Evolutionary conservation across 2,329 filamentous ascomycete genomes (phyloP).

Genomic region (Furcasterigmium furcatum): DNA sequence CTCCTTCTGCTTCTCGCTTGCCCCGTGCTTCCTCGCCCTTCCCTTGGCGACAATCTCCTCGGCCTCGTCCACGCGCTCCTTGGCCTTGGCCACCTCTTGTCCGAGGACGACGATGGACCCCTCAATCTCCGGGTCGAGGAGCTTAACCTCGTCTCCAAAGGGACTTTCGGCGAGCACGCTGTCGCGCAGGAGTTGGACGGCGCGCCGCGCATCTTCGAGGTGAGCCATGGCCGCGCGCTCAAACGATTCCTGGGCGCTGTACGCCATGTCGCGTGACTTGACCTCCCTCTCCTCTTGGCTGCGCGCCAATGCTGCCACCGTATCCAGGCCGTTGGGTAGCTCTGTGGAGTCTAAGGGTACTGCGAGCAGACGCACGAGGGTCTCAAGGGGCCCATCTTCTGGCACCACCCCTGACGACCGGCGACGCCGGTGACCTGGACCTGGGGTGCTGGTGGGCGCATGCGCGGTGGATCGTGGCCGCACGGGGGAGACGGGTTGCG

Average conservation of each 20-base stretch:
- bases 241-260: constrained; percentile 46
- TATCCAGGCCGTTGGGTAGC: constrained; percentile 16
- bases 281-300: constrained; percentile 32
- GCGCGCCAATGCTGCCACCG: constrained; percentile 28
- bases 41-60: constrained; percentile 30
- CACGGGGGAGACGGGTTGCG: constrained; percentile 28
- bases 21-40: constrained; percentile 11
- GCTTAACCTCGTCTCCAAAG: constrained; percentile 38
- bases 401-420: constrained; percentile 14
- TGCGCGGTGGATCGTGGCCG: constrained; percentile 11
- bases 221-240: constrained; percentile 38
- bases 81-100: constrained; percentile 39
- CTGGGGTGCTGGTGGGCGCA: neutral
- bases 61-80: constrained; percentile 31
- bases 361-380: constrained; percentile 45
- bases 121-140: constrained; percentile 52
- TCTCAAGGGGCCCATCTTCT: constrained; percentile 38
- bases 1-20: constrained; percentile 45
- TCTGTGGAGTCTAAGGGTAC: constrained; percentile 33
- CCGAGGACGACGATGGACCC: constrained; percentile 42
- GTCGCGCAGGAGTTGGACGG: constrained; percentile 46
- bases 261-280: constrained; percentile 41
- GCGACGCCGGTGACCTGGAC: constrained; percentile 11
- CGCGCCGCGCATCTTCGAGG: constrained; percentile 43
- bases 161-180: constrained; percentile 51